Conservation (phyloP, 83 land plant species). For the Picea abies region DNA sequence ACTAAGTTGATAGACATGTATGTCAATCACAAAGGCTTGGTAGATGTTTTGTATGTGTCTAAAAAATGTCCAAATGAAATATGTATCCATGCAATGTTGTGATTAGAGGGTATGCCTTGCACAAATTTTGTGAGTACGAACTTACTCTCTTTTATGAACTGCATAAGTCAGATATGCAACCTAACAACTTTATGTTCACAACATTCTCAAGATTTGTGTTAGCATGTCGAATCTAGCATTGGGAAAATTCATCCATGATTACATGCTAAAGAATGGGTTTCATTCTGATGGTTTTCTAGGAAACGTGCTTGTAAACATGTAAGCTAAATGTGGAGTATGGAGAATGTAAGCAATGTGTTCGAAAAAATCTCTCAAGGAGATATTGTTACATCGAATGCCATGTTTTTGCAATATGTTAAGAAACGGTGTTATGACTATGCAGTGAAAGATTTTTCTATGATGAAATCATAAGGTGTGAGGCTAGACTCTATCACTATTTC, state of each 20-base stretch:
- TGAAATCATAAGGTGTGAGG: constrained; percentile 23
- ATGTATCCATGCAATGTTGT: constrained; percentile 38
- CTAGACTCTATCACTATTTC: constrained; percentile 21
- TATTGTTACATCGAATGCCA: constrained; percentile 37
- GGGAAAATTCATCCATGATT: constrained; percentile 13
- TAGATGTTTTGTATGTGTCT: no score
- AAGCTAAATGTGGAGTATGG: not conserved
- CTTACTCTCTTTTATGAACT: constrained; percentile 28
- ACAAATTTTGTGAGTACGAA: constrained; percentile 20
- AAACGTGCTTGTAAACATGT: constrained; percentile 19
- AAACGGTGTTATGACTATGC: constrained; percentile 28
- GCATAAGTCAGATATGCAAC: constrained; percentile 19
- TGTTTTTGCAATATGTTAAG: constrained; percentile 32
- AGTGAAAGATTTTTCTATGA: constrained; percentile 19
- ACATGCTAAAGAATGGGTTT: constrained; percentile 11
- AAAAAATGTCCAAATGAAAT: no score
- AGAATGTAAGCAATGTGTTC: constrained; percentile 24
- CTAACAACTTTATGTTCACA: constrained; percentile 32
- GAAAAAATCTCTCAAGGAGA: constrained; percentile 31
- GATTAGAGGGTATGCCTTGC: constrained; percentile 34
- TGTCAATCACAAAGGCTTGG: no score
- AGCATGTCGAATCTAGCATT: not conserved
- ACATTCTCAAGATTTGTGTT: constrained; percentile 31
- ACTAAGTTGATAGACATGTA: no score
- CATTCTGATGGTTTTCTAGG: not conserved